Percentiles rank a stretch among this genome's conserved stretches.
These are phyloP conservation scores for Sporopachydermia cereana DNA, from an alignment of 1,139 yeast species.

Conservation along the genomic window DNA sequence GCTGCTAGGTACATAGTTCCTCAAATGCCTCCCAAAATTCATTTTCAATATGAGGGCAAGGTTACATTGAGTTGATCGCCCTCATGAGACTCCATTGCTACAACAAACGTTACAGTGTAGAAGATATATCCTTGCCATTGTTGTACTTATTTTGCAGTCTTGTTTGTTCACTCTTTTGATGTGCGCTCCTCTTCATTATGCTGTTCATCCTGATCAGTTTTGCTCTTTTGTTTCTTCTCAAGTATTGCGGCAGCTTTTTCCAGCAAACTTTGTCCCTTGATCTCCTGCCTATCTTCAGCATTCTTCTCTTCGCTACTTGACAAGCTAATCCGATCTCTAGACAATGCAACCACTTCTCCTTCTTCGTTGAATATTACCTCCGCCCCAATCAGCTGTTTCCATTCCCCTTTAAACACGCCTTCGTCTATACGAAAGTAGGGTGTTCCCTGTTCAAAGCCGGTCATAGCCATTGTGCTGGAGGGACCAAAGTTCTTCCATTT, in stretches of 20 bases:
- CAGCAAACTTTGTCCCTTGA: background rate
- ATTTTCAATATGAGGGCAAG: too few relatives aligned
- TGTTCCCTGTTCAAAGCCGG: constrained; percentile 38
- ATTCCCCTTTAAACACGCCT: constrained; percentile 56
- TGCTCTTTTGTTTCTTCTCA: background rate
- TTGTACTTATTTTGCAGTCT: too few relatives aligned
- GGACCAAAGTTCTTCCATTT: constrained; percentile 2
- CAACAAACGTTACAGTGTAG: too few relatives aligned
- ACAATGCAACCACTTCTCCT: constrained; percentile 18
- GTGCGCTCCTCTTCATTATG: background rate
- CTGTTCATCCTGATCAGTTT: background rate
- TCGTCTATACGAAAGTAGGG: constrained; percentile 47
- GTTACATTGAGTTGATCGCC: too few relatives aligned
- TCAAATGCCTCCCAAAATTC: too few relatives aligned
- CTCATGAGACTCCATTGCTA: too few relatives aligned
- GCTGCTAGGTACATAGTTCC: too few relatives aligned
- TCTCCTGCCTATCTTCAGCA: background rate
- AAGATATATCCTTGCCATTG: too few relatives aligned
- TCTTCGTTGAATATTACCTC: constrained; percentile 35
- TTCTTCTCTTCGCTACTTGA: background rate
- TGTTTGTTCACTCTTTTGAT: too few relatives aligned
- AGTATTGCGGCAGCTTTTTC: background rate
- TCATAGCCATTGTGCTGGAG: constrained; percentile 14
- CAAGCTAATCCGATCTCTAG: constrained; percentile 11
- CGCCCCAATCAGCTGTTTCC: constrained; percentile 76